These are phyloP conservation scores for Vitis labrusca DNA, from an alignment of 164 flowering plant genomes.

Conservation along the genomic window DNA sequence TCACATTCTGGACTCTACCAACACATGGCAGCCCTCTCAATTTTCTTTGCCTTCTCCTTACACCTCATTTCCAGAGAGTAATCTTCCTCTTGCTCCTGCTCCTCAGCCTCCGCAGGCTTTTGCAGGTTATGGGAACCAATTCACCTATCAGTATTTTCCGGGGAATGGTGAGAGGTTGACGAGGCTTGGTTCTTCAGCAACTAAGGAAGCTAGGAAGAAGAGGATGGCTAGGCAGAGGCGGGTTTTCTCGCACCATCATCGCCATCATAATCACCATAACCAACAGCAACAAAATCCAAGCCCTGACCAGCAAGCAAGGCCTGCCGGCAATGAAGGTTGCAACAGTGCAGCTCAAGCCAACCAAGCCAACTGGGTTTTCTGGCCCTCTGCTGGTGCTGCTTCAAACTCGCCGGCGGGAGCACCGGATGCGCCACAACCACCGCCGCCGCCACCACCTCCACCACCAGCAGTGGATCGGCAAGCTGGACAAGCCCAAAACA, in stretches of 20 bases:
- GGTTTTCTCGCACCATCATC: slow-evolving; percentile 48
- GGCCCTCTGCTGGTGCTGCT: slow-evolving; percentile 33
- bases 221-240: slow-evolving; percentile 88
- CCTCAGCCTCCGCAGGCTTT: slow-evolving; percentile 12
- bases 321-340: slow-evolving; percentile 24
- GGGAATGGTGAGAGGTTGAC: slow-evolving; percentile 37
- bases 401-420: slow-evolving; percentile 14
- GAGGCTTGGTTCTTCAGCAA: slow-evolving; percentile 70
- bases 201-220: slow-evolving; percentile 93
- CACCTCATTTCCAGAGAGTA: slow-evolving; percentile 22
- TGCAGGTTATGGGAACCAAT: slow-evolving; percentile 30
- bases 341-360: slow-evolving; percentile 20
- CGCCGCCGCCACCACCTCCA: background rate
- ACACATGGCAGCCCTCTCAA: slow-evolving; percentile 34
- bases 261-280: slow-evolving; percentile 21
- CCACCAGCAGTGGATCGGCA: slow-evolving; percentile 14
- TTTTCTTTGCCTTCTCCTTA: slow-evolving; percentile 20
- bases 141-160: slow-evolving; percentile 32
- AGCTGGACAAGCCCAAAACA: slow-evolving; percentile 31
- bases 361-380: slow-evolving; percentile 51
- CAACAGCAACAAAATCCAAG: slow-evolving; percentile 23
- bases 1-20: slow-evolving; percentile 39
- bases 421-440: background rate
- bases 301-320: slow-evolving; percentile 28
- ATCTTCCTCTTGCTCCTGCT: slow-evolving; percentile 2